Evolutionary conservation across 2,329 filamentous ascomycete species (phyloP).

Genomic region (Aspergillus latus): DNA sequence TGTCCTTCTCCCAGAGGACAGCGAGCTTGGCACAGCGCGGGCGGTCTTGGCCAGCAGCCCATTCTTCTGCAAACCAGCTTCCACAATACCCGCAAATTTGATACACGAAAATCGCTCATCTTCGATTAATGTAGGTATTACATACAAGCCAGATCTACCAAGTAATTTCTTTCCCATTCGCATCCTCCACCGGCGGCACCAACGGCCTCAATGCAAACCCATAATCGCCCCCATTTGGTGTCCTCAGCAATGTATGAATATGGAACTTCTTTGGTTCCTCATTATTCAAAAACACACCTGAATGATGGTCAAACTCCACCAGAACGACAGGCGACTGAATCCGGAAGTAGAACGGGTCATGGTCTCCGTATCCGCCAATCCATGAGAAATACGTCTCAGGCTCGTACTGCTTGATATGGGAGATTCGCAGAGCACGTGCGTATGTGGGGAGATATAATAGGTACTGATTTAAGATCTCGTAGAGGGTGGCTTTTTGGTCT

Average conservation of each 20-base stretch:
- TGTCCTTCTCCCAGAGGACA: too few relatives aligned
- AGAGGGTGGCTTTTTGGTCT: constrained; percentile 56
- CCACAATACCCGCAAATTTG: too few relatives aligned
- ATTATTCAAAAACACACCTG: constrained; percentile 74
- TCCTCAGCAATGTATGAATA: constrained; percentile 71
- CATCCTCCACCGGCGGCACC: constrained; percentile 37
- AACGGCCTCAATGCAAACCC: constrained; percentile 54
- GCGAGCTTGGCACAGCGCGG: too few relatives aligned
- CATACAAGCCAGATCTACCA: constrained; percentile 22
- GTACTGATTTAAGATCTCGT: constrained; percentile 63
- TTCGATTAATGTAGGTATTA: not conserved
- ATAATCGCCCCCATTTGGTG: constrained; percentile 75
- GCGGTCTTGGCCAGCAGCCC: too few relatives aligned
- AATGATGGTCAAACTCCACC: constrained; percentile 78
- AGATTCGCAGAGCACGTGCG: constrained; percentile 57
- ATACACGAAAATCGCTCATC: too few relatives aligned
- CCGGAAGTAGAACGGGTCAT: constrained; percentile 74
- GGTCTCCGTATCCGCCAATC: constrained; percentile 66
- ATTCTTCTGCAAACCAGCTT: too few relatives aligned
- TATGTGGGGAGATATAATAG: constrained; percentile 64
- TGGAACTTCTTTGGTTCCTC: constrained; percentile 73
- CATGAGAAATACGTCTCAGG: constrained; percentile 76
- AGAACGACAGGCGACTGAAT: constrained; percentile 74
- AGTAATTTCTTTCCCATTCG: constrained; percentile 39
- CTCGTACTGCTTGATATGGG: constrained; percentile 56